Percentiles rank a stretch among this genome's conserved stretches.
phyloP scores from a whole-genome alignment of 2,329 filamentous ascomycete genomes.

The Orbilia ellipsospora region DNA sequence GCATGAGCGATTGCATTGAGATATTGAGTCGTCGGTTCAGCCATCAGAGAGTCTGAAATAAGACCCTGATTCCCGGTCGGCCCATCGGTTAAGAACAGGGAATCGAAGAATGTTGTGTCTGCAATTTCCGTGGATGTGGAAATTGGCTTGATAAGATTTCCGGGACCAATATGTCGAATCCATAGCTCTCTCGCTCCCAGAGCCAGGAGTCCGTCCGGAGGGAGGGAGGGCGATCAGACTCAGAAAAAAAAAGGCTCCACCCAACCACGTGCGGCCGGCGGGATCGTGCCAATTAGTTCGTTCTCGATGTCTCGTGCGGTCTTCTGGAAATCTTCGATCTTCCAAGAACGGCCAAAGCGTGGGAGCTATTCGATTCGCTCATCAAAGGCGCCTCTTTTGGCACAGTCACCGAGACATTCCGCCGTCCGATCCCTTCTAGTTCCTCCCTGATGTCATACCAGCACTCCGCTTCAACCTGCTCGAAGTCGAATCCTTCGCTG shows the following conservation, averaged over 20 bases:
- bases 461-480: too few relatives aligned
- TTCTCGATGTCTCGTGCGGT: conserved; percentile 5
- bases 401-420: background rate
- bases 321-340: conserved; percentile 36
- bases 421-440: background rate
- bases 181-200: background rate
- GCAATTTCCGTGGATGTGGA: conserved; percentile 52
- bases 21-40: background rate
- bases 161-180: conserved; percentile 13
- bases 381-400: too few relatives aligned
- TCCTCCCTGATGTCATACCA: background rate
- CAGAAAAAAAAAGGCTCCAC: conserved; percentile 12
- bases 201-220: too few relatives aligned
- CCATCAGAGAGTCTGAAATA: too few relatives aligned
- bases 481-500: background rate
- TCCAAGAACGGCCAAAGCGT: conserved; percentile 6
- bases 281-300: background rate
- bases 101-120: conserved; percentile 8
- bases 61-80: conserved; percentile 4
- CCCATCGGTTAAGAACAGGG: conserved; percentile 31
- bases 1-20: background rate
- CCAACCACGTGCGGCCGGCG: conserved; percentile 28
- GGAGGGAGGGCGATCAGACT: conserved; percentile 32
- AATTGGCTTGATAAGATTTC: conserved; percentile 44
- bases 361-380: conserved; percentile 1